Evolutionary conservation across 345 rosid species (phyloP).

Genomic region (Salix brachista): DNA sequence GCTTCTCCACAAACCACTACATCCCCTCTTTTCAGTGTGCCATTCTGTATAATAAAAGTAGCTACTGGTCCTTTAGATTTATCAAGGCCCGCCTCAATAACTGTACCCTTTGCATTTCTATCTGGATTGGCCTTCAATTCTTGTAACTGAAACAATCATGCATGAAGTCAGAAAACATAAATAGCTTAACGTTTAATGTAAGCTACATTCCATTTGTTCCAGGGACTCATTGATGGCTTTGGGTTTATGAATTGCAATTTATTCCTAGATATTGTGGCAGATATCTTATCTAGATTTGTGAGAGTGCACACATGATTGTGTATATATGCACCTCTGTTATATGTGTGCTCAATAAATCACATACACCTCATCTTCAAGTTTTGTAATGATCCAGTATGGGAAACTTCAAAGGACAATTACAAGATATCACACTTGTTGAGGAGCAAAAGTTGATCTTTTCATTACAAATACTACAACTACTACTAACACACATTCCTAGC

Average conservation of each 20-base stretch:
- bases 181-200: not conserved
- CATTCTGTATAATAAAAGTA: slow-evolving; percentile 92
- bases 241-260: not conserved
- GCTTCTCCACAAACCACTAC: slow-evolving; percentile 92
- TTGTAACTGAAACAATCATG: slow-evolving; percentile 66
- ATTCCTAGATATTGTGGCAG: not conserved
- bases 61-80: slow-evolving; percentile 90
- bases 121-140: slow-evolving; percentile 97
- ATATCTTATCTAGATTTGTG: not conserved
- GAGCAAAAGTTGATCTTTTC: not conserved
- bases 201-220: not conserved
- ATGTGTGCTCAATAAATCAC: not conserved
- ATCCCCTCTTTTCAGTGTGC: slow-evolving; percentile 86
- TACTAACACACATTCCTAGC: not conserved
- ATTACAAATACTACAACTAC: not conserved
- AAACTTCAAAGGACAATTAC: not conserved
- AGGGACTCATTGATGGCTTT: not conserved
- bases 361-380: not conserved
- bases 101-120: slow-evolving; percentile 90
- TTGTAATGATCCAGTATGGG: not conserved
- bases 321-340: not conserved
- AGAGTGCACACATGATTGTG: not conserved
- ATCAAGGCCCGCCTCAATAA: slow-evolving; percentile 89
- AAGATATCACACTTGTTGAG: not conserved
- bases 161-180: slow-evolving; percentile 25